These are phyloP conservation scores for Neurospora sp. DNA, from an alignment of 2,329 filamentous ascomycete genomes.

Conservation along the genomic window DNA sequence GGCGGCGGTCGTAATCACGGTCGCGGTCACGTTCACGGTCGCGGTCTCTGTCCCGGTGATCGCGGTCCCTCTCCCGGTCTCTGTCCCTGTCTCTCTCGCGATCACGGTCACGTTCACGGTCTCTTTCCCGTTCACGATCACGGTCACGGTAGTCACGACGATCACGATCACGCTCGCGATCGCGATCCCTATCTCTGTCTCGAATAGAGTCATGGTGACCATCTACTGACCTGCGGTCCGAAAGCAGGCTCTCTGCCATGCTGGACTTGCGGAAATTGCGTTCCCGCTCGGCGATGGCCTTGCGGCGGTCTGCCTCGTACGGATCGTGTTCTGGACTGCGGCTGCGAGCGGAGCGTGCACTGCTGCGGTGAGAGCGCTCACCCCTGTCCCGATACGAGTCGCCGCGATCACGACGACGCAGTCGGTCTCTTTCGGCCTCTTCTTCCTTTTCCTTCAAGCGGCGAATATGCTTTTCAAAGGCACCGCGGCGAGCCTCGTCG, in stretches of 20 bases:
- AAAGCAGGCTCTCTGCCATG: conserved; percentile 54
- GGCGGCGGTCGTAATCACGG: conserved; percentile 37
- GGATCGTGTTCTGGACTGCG: conserved; percentile 87
- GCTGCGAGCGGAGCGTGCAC: conserved; percentile 52
- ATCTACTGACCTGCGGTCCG: conserved; percentile 40
- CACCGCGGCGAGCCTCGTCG: conserved; percentile 72
- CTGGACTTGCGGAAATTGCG: conserved; percentile 79
- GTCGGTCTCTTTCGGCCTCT: conserved; percentile 59
- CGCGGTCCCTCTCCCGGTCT: conserved; percentile 26
- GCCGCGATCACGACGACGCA: conserved; percentile 47
- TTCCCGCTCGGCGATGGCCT: conserved; percentile 88
- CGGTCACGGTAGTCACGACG: conserved; percentile 17
- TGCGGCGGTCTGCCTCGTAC: conserved; percentile 91
- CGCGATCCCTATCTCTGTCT: conserved; percentile 27
- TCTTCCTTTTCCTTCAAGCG: conserved; percentile 88
- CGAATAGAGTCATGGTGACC: conserved; percentile 32
- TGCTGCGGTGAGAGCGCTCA: conserved; percentile 54
- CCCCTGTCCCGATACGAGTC: conserved; percentile 50
- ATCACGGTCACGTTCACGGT: conserved; percentile 28
- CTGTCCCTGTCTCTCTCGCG: conserved; percentile 27
- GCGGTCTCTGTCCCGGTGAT: conserved; percentile 29
- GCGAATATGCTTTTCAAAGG: conserved; percentile 86
- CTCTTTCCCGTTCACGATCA: conserved; percentile 21
- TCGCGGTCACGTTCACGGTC: conserved; percentile 26
- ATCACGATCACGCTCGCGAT: conserved; percentile 15